Base-by-base conservation (phyloP, 495 filamentous ascomycete species). In the Cercophora sp. region DNA sequence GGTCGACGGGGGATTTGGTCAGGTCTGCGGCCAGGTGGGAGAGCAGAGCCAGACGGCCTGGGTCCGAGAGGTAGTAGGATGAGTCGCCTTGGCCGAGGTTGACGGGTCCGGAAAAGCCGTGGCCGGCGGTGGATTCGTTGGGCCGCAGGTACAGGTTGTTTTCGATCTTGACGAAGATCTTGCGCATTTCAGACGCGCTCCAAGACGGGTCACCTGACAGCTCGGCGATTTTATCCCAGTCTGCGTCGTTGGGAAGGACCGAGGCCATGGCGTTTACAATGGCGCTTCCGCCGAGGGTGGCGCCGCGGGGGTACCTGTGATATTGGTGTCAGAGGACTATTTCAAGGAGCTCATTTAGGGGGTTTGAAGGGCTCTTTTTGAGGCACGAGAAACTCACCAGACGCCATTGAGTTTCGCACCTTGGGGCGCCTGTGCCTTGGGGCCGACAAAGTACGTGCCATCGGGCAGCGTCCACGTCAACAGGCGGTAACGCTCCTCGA, bases 261-360 rank as follows among this genome's bases (percentile, higher is more conserved):
- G 65, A 61, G 0, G 68, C 63, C 40, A 69, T 68, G 24, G 67
- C 71, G 35, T 74, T 74, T 35, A 72, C 66, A 50, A 70, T 70
- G 16, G 68, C 66, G 31, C 63, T 70, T 15, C 71, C 71, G 23
- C 71, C 71, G 10, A 74, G 66, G 4, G 67, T 70, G 9, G 62
- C 70, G 27, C 67, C 68, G 27, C 71, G 68, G 27, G 71, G 71
- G 49, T 73, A 74, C 40, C 40, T 43, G 48, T 18, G 4, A n/a
- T n/a, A n/a, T n/a, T n/a, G n/a, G n/a, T n/a, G n/a, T n/a, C n/a
- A n/a, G n/a, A n/a, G n/a, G n/a, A n/a, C n/a, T n/a, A n/a, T n/a
- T n/a, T n/a, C n/a, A n/a, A n/a, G n/a, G n/a, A n/a, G n/a, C n/a
- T n/a, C n/a, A n/a, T n/a, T n/a, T n/a, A n/a, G n/a, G n/a, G n/a